Percentiles rank a stretch among this genome's conserved stretches.
Conservation (phyloP, 1,284 basidiomycete genomes). For the Sphagnurus paluster region DNA sequence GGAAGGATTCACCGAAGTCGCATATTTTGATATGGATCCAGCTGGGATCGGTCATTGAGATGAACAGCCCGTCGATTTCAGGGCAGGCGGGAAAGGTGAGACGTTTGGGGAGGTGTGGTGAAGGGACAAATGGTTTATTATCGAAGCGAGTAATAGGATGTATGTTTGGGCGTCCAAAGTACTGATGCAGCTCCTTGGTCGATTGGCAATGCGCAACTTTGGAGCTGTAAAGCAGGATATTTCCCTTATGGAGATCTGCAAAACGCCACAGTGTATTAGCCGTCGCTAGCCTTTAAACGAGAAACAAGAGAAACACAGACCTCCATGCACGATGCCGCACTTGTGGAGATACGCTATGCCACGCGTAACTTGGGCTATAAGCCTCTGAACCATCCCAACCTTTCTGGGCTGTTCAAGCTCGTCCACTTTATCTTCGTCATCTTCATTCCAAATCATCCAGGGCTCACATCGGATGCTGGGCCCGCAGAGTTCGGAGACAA, state of each 20-base stretch:
- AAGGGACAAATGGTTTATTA: not conserved
- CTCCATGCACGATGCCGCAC: conserved; percentile 6
- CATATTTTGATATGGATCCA: too few species aligned
- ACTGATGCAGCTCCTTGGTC: conserved; percentile 4
- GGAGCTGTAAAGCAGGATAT: too few species aligned
- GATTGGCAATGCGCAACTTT: not conserved
- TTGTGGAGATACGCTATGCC: conserved; percentile 3
- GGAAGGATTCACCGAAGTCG: conserved; percentile 10
- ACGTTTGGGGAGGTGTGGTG: conserved; percentile 1
- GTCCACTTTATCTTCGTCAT: conserved; percentile 4
- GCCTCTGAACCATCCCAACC: conserved; percentile 10
- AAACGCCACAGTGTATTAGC: conserved; percentile 4
- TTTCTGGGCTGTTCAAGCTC: not conserved
- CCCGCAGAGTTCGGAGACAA: conserved; percentile 2
- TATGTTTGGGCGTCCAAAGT: conserved; percentile 5
- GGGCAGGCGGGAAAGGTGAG: too few species aligned
- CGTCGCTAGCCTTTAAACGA: not conserved
- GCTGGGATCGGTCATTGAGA: too few species aligned
- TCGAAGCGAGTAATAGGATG: not conserved
- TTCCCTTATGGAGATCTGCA: not conserved
- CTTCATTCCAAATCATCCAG: conserved; percentile 5
- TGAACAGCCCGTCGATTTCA: too few species aligned
- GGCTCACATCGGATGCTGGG: conserved; percentile 3
- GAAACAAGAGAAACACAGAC: not conserved
- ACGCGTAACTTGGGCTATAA: not conserved